Evolutionary conservation across 2,329 filamentous ascomycete species (phyloP), one percentile per base, ranked within the genome.

Genomic region (Colletotrichum endophyticum): DNA sequence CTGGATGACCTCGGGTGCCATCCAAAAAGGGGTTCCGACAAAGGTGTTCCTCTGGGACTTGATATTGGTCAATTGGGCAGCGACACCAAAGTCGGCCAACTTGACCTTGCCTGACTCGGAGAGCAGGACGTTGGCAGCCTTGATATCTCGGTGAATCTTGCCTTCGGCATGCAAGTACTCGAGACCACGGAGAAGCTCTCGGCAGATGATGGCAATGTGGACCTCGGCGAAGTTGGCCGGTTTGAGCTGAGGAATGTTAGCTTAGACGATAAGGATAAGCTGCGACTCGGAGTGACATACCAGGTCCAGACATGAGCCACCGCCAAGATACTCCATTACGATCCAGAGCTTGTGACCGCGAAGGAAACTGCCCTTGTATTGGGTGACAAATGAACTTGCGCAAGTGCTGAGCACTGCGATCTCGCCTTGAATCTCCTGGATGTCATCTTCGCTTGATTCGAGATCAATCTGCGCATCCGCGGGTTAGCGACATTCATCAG

Each of bases 341-440:
- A 99, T 99, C 97, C 97, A 99, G 88, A 99, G 88, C 87, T 99
- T 99, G 84, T 96, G 95, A 30, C 97, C 97, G 80, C 95, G 93
- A n/a, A 99, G 91, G 84, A 99, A 99, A 83, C 96, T 98, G 27
- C 95, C 95, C 84, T 96, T 98, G 89, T 99, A 99, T 84, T 98
- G 95, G 19, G 97, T 99, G 80, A 99, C 96, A 85, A 94, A 98
- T 64, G 95, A 94, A 84, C 96, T 98, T 80, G 95, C 94, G 88
- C 97, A 99, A 70, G 97, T 98, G 86, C 96, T 97, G 77, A 99
- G 90, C 39, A 99, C 94, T 4, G 95, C 94, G 80, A 99, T 99
- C 84, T 99, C 97, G 83, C 98, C 96, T 82, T 99, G 96, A 75
- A 99, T 99, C 84, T 99, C 97, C 85, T 96, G 94, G 76, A 99